Percentiles rank a stretch among this genome's conserved stretches.
These are phyloP conservation scores for Cylindrodendrum hubeiense DNA, from an alignment of 2,329 filamentous ascomycete species.

Conservation along the genomic window DNA sequence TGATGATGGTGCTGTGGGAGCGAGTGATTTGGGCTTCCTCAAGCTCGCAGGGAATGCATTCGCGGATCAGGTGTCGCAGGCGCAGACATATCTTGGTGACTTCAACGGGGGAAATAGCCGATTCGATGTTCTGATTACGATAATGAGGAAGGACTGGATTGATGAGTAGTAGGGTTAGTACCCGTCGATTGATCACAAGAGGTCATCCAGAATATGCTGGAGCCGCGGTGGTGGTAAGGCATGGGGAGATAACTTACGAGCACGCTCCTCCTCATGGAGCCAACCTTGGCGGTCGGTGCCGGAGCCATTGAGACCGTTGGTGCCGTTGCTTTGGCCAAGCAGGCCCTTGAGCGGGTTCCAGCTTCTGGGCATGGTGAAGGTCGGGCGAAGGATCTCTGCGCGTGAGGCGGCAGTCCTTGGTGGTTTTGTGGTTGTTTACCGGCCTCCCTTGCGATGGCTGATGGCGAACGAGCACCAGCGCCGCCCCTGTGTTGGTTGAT, in stretches of 20 bases:
- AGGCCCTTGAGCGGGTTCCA: constrained; percentile 49
- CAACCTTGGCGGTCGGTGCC: constrained; percentile 48
- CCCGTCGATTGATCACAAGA: background rate
- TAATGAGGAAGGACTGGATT: constrained; percentile 74
- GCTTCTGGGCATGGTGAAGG: constrained; percentile 34
- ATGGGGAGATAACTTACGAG: constrained; percentile 51
- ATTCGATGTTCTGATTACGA: constrained; percentile 68
- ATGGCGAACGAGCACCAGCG: background rate
- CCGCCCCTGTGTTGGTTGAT: background rate
- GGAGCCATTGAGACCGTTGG: constrained; percentile 35
- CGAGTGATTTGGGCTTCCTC: constrained; percentile 80
- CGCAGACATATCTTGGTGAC: constrained; percentile 92
- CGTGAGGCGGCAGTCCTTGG: background rate
- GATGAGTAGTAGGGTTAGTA: constrained; percentile 6
- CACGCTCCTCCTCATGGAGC: constrained; percentile 58
- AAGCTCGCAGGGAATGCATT: constrained; percentile 91
- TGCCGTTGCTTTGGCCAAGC: constrained; percentile 39
- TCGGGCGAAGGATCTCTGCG: constrained; percentile 20
- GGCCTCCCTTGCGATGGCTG: background rate
- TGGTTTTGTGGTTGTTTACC: background rate
- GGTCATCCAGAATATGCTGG: background rate
- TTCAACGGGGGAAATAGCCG: constrained; percentile 79
- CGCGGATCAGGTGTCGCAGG: constrained; percentile 90
- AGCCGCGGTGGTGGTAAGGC: no score
- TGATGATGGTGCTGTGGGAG: constrained; percentile 89